Evolutionary conservation across 805 yeast genomes (phyloP), one percentile per base, ranked within the genome.

Genomic region (Jamesozyma piceae): DNA sequence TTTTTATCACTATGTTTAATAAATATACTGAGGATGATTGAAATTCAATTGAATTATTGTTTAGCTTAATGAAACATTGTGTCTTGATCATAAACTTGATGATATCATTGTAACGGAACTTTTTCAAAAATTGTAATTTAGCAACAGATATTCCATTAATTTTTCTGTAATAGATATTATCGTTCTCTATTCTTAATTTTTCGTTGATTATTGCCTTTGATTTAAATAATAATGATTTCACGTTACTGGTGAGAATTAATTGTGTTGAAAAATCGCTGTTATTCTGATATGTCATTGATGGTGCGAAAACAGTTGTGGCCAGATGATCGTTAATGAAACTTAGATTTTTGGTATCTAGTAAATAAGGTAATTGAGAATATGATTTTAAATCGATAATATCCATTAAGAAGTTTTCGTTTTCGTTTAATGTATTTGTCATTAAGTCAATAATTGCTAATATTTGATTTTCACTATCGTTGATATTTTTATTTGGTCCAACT

Each of bases 61-160:
- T 47, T 2, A 60, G 37, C 20, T 50, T 53, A 26, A 63, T 49
- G 35, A 51, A 55, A 18, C 58, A 51, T 29, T 53, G 59, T 33
- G 50, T 46, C 44, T 54, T 50, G 20, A 49, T 41, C 62, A 62
- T 63, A 3, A 62, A 40, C n/a, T 49, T 37, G 6, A 42, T 43
- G n/a, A 59, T 33, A 37, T 53, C 48, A 9, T 40, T 24, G 24
- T 39, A 43, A 34, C 48, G 51, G 42, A 51, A 52, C 17, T 43
- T 46, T 39, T 39, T 46, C 9, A 59, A 43, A 37, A 41, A 58
- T 13, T 44, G 43, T 20, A 59, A 32, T 43, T 60, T 60, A 11
- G 50, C 48, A 5, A 53, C 50, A 11, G 62, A 50, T 4, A 58
- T 31, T 24, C 50, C 52, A 2, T 38, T 41, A 21, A 55, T 46